These are phyloP conservation scores for Arachis hypogaea DNA, from an alignment of 306 rosid genomes.

Conservation along the genomic window DNA sequence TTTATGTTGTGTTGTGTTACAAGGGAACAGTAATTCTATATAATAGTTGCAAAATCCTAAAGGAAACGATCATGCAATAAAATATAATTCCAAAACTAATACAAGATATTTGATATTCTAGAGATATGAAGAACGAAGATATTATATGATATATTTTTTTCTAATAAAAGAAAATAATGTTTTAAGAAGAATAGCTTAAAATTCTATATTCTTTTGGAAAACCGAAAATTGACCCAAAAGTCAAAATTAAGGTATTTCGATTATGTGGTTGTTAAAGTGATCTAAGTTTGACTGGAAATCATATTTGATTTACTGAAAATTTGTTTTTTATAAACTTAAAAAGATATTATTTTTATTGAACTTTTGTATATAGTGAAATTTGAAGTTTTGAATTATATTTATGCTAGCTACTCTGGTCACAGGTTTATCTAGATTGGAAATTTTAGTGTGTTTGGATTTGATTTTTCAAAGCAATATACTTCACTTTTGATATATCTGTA, in stretches of 20 bases:
- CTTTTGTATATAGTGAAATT: not conserved
- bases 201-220: not conserved
- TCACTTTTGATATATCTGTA: too few species aligned
- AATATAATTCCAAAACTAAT: too few species aligned
- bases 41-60: too few species aligned
- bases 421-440: not conserved
- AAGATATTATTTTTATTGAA: not conserved
- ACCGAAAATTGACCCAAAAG: not conserved
- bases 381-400: not conserved
- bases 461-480: too few species aligned
- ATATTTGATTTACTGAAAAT: not conserved
- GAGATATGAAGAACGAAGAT: too few species aligned
- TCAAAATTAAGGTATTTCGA: not conserved
- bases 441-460: too few species aligned
- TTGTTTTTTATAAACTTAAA: too few species aligned
- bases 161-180: not conserved
- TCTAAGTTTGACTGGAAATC: not conserved
- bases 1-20: too few species aligned
- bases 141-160: too few species aligned
- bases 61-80: too few species aligned
- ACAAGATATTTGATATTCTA: too few species aligned
- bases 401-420: not conserved
- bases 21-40: too few species aligned
- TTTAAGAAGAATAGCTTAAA: not conserved
- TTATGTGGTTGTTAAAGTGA: not conserved